Conservation (phyloP, 164 flowering plant genomes). For the Macadamia tetraphylla region DNA sequence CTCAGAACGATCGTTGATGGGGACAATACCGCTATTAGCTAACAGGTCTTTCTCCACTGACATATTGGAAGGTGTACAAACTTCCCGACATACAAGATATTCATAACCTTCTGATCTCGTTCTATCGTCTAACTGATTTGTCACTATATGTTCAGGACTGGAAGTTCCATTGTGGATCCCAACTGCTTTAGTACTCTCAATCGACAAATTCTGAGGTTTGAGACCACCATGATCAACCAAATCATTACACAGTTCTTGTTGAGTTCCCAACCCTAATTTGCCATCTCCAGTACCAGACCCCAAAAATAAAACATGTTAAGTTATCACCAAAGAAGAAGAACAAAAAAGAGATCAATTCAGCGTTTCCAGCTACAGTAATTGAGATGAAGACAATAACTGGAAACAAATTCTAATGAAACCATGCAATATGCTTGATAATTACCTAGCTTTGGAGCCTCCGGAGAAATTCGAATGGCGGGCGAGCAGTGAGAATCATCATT, state of each 20-base stretch:
- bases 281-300: constrained; percentile 4
- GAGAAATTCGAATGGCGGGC: background rate
- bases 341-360: background rate
- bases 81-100: constrained; percentile 2
- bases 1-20: background rate
- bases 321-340: no score
- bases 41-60: constrained; percentile 1
- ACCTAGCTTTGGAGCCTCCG: background rate
- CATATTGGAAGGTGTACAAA: background rate
- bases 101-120: constrained; percentile 13
- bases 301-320: no score
- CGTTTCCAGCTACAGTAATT: background rate
- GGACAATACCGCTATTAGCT: constrained; percentile 5
- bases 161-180: constrained; percentile 2
- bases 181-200: constrained; percentile 10
- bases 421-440: background rate
- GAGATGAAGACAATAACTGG: background rate
- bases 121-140: constrained; percentile 15
- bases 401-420: background rate
- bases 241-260: constrained; percentile 9
- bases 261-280: constrained; percentile 6
- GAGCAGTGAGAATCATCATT: constrained; percentile 12
- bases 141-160: constrained; percentile 3
- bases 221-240: background rate
- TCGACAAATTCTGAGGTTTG: constrained; percentile 10